Conservation (phyloP, 2,329 filamentous ascomycete species). For the Sphaerulina vaccinii region DNA sequence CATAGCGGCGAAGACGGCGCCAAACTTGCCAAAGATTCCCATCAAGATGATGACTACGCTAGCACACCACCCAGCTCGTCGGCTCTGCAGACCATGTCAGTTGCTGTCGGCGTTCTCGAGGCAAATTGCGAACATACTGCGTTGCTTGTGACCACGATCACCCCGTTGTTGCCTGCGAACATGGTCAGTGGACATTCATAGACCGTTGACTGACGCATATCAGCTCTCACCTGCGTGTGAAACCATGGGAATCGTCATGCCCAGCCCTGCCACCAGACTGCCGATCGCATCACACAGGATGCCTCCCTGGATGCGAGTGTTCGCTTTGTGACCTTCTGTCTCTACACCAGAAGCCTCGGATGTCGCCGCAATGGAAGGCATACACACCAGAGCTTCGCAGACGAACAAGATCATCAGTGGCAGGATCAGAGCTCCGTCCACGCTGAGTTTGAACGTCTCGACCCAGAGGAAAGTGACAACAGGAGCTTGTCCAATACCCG, state of each 20-base stretch:
- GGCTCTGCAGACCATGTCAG: constrained; percentile 15
- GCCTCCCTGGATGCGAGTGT: constrained; percentile 26
- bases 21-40: constrained; percentile 24
- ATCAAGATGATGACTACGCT: constrained; percentile 21
- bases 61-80: constrained; percentile 23
- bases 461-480: constrained; percentile 23
- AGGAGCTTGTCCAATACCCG: constrained; percentile 21
- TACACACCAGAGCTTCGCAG: constrained; percentile 25
- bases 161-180: constrained; percentile 21
- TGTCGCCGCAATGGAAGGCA: constrained; percentile 25
- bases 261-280: constrained; percentile 19
- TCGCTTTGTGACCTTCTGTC: constrained; percentile 21
- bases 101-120: background rate
- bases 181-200: background rate
- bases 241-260: constrained; percentile 25
- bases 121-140: constrained; percentile 15
- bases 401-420: constrained; percentile 25
- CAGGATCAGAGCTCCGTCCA: constrained; percentile 22
- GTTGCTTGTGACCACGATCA: constrained; percentile 26
- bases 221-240: constrained; percentile 11
- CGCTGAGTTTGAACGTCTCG: constrained; percentile 20
- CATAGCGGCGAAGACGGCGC: constrained; percentile 24
- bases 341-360: constrained; percentile 20
- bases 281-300: constrained; percentile 24
- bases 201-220: background rate